Base-by-base conservation (phyloP, 768 basidiomycete genomes). In the Amanita rubescens region DNA sequence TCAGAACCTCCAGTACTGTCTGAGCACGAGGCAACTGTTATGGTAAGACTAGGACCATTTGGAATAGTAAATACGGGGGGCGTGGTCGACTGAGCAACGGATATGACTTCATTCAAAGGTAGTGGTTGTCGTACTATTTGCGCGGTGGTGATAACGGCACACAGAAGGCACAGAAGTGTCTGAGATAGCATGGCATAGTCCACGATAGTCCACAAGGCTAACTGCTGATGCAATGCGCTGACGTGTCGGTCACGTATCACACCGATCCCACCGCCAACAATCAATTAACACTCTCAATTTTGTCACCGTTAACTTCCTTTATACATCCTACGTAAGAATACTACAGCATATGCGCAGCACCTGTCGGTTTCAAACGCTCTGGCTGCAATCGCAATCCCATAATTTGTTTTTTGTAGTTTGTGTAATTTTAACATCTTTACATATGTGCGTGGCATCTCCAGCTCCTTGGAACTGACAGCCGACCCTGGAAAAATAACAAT, bases 11-110 rank as follows among this genome's bases (percentile, higher is more conserved):
- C n/a, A 9, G 63, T 54, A 0, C 65, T 61, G 11, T 60, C 59
- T 1, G 74, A 63, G 57, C 81, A 82, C 38, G 79, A 63, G 0
- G 80, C 80, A 42, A 82, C 58, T 11, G 75, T 74, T n/a, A 81
- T 67, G 15, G 70, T 71, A 27, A 78, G 62, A 38, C 65, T 67
- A 5, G 64, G 54, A 5, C 72, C 66, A 0, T 63, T 43, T 0
- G 79, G 79, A 11, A 82, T 64, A 11, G 60, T 61, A 48, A 78
- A 76, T 2, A 69, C 60, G 0, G 73, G 65, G 19, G 71, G 64
- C 20, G 61, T 54, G 12, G 60, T 51, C 7, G 62, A 54, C 20
- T 66, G 58, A 11, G 60, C 56, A 48, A 78, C 73, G 1, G 65
- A 62, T 5, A 64, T 49, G n/a, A 72, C 53, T 0, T 66, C 59